Evolutionary conservation across 2,329 filamentous ascomycete genomes (phyloP).

Genomic region (Trichophyton benhamiae): DNA sequence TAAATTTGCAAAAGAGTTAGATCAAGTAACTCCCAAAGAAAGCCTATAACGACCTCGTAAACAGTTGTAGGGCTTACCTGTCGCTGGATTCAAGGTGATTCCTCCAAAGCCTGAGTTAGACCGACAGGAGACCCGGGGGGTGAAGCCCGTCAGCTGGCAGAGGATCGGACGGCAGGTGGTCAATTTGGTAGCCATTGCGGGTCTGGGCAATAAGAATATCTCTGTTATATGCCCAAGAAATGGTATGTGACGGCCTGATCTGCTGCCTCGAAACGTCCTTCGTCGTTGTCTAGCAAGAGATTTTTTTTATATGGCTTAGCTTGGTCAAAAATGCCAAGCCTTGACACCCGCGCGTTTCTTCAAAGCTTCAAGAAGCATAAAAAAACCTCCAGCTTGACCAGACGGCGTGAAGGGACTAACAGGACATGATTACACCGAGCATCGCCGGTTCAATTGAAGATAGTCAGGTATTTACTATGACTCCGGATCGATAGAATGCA

Average conservation of each 20-base stretch:
- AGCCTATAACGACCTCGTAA: not conserved
- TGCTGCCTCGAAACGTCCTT: not conserved
- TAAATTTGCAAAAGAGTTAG: not conserved
- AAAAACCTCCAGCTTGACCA: not conserved
- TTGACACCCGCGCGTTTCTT: not conserved
- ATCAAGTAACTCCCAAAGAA: not conserved
- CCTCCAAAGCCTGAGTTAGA: not conserved
- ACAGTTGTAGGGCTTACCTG: not conserved
- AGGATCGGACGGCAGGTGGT: not conserved
- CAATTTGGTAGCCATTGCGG: constrained; percentile 1
- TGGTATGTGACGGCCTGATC: not conserved
- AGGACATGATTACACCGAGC: not conserved
- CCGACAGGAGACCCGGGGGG: not conserved
- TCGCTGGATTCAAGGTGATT: not conserved
- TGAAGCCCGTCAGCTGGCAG: not conserved
- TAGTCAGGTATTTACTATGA: not conserved
- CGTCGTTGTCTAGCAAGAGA: not conserved
- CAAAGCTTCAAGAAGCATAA: not conserved
- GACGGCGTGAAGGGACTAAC: not conserved
- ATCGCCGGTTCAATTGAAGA: not conserved
- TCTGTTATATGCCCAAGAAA: not conserved
- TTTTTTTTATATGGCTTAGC: not conserved
- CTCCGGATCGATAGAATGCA: constrained; percentile 7
- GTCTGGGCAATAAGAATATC: not conserved
- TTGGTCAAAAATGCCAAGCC: not conserved